These are phyloP conservation scores for Trichoderma harzianum DNA, from an alignment of 2,329 filamentous ascomycete species.

Conservation along the genomic window DNA sequence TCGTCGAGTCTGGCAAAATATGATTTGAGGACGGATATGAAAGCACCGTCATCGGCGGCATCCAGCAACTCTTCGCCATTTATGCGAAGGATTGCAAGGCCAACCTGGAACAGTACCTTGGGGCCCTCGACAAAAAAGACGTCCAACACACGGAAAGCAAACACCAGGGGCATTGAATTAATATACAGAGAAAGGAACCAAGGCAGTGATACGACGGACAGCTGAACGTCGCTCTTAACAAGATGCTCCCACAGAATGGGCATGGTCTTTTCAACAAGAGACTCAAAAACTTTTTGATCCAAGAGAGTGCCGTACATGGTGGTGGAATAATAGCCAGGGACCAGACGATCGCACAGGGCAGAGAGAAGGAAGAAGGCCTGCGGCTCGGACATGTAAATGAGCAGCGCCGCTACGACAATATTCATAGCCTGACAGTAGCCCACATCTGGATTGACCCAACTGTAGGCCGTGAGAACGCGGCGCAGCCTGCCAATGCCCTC, in stretches of 20 bases:
- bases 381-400: constrained; percentile 97
- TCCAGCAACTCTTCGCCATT: constrained; percentile 96
- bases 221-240: constrained; percentile 93
- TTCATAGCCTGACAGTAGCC: constrained; percentile 99
- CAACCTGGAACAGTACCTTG: constrained; percentile 95
- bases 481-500: constrained; percentile 89
- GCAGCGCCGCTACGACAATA: constrained; percentile 93
- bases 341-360: constrained; percentile 82
- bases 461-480: constrained; percentile 92
- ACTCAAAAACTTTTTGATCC: constrained; percentile 97
- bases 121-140: constrained; percentile 98
- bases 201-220: constrained; percentile 93
- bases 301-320: constrained; percentile 99
- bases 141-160: constrained; percentile 92
- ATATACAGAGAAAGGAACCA: constrained; percentile 99
- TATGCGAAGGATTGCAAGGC: constrained; percentile 91
- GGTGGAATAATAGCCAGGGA: constrained; percentile 96
- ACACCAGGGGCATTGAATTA: constrained; percentile 98
- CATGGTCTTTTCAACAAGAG: constrained; percentile 98
- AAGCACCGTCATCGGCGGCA: constrained; percentile 89
- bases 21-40: constrained; percentile 91
- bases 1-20: constrained; percentile 94
- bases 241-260: constrained; percentile 97
- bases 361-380: constrained; percentile 96
- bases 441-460: constrained; percentile 92